Base-by-base conservation (phyloP, 2,329 filamentous ascomycete species). In the Aspergillus fumigatiaffinis region DNA sequence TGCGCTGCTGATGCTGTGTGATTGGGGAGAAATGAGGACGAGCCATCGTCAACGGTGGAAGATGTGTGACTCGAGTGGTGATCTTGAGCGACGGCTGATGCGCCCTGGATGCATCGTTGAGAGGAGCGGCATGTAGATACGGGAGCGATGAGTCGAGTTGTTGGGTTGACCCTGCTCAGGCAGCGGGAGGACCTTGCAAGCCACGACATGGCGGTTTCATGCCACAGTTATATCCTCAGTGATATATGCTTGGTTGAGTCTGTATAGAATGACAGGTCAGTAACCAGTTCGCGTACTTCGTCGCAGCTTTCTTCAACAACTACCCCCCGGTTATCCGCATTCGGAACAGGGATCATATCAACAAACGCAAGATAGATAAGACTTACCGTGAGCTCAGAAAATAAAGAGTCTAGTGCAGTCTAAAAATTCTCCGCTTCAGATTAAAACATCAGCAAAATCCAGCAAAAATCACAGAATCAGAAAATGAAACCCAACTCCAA, bases 1-100 rank as follows among this genome's bases (percentile, higher is more conserved):
- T 44, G 49, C 21, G 75, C 92, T 89, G 46, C 63, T 59, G 14
- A 65, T 61, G 38, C 66, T 64, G 4, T 51, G 29, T 68, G 61
- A 50, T 66, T 42, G 44, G 28, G 7, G 58, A 29, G 26, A 38
- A 52, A 38, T 20, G 35, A 38, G 23, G 56, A 26, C 51, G 55
- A 44, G 48, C 55, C 50, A 51, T 50, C 12, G 9, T 56, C 23
- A 53, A 44, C 48, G 52, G 53, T 9, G n/a, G 35, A 17, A 41
- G 51, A 51, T 6, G 47, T 20, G 55, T 21, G 3, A 21, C 46
- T 25, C 52, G 57, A 38, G 14, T 56, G 50, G 12, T 51, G 51
- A 46, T 59, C 57, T 51, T 55, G 57, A 23, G 54, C 54, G 28
- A 51, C 48, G 28, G 56, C 54, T 47, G 56, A 53, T 44, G 57